Conservation (phyloP, 345 rosid genomes). For the Heritiera fomes region DNA sequence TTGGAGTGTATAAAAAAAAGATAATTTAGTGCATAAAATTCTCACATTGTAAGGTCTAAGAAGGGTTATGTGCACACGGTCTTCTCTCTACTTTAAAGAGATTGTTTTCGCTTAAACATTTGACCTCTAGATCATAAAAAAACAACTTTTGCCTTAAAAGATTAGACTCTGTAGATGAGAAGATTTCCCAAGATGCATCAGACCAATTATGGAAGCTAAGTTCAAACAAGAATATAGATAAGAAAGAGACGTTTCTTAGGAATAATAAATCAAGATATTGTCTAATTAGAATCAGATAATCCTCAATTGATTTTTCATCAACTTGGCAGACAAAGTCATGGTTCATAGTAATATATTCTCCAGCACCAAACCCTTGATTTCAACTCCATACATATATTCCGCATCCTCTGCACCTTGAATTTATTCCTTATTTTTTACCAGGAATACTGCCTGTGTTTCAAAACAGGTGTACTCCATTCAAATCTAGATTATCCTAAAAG, state of each 20-base stretch:
- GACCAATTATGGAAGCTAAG: background rate
- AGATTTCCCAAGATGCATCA: background rate
- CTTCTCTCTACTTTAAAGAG: no score
- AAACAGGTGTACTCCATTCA: slow-evolving; percentile 1
- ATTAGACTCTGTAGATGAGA: no score
- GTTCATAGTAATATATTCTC: background rate
- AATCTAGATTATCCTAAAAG: slow-evolving; percentile 14
- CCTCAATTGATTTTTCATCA: background rate
- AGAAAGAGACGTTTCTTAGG: background rate
- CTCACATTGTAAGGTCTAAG: no score
- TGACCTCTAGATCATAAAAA: no score
- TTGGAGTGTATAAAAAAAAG: background rate
- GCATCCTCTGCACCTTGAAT: slow-evolving; percentile 1
- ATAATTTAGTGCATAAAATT: no score
- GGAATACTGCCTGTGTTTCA: background rate
- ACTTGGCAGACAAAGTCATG: background rate
- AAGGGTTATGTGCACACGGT: no score
- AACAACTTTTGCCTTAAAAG: background rate
- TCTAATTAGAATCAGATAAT: background rate
- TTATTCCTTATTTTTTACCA: background rate
- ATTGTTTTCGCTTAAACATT: no score
- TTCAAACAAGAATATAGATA: background rate
- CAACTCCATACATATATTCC: slow-evolving; percentile 2
- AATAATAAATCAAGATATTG: background rate
- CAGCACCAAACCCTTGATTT: background rate